These are phyloP conservation scores for Corniculantispora saksenae DNA, from an alignment of 2,329 filamentous ascomycete species.

Conservation along the genomic window DNA sequence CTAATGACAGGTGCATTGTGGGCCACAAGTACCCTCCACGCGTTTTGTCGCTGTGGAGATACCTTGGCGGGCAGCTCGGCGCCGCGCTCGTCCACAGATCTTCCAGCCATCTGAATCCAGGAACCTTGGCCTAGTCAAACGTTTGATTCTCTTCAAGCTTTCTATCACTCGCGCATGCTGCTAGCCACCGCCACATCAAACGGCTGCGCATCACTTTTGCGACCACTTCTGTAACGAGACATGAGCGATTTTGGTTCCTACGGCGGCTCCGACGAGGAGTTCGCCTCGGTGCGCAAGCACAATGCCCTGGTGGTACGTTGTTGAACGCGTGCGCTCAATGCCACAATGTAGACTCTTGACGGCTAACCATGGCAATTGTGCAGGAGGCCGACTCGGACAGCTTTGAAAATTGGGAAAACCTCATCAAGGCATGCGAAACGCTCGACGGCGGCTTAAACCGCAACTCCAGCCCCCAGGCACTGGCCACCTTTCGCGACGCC, in stretches of 20 bases:
- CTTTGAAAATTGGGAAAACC: conserved; percentile 93
- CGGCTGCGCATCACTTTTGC: conserved; percentile 13
- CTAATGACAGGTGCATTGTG: conserved; percentile 22
- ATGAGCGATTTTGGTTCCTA: conserved; percentile 74
- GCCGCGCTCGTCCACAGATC: conserved; percentile 3
- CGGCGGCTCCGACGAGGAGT: conserved; percentile 77
- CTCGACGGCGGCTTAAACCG: conserved; percentile 93
- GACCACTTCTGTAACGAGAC: conserved; percentile 20
- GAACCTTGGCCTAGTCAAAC: neutral
- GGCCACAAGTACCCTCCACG: conserved; percentile 3
- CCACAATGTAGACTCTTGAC: neutral
- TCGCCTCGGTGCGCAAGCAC: conserved; percentile 77
- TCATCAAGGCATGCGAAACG: conserved; percentile 77
- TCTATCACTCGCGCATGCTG: conserved; percentile 11
- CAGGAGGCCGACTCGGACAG: conserved; percentile 76
- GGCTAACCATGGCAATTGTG: conserved; percentile 5
- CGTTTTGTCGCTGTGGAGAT: conserved; percentile 7
- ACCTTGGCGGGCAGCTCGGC: neutral
- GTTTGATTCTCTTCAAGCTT: neutral
- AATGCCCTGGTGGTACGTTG: conserved; percentile 70
- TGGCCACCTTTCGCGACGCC: conserved; percentile 80
- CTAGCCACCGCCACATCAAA: neutral
- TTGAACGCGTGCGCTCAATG: neutral
- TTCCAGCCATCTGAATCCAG: conserved; percentile 4
- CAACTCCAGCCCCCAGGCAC: conserved; percentile 92